A percentile compares a stretch with the other conserved stretches of the same genome.
Conservation (phyloP, 139 green algal genomes). For the Micromonas commoda region DNA sequence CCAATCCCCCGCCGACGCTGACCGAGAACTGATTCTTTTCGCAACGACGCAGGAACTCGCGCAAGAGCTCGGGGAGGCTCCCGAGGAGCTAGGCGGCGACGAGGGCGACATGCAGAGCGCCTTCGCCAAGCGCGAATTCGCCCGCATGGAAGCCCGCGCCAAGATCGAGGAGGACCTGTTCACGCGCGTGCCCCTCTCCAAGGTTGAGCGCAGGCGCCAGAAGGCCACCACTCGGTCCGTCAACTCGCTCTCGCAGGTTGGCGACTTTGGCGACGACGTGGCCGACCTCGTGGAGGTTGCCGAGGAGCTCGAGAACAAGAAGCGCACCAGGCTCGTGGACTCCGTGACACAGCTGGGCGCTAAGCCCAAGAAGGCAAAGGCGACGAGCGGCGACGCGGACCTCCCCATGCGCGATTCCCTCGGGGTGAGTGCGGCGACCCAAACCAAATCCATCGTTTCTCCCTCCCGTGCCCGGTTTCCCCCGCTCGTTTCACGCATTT, state of each 20-base stretch:
- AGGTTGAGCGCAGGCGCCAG: slow-evolving; percentile 27
- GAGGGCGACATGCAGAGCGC: slow-evolving; percentile 22
- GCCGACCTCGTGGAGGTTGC: slow-evolving; percentile 62
- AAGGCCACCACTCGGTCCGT: slow-evolving; percentile 54
- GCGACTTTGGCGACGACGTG: slow-evolving; percentile 92
- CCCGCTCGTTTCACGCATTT: neutral
- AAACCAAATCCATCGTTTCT: too few relatives aligned
- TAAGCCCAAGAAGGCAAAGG: slow-evolving; percentile 21
- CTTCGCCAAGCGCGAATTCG: slow-evolving; percentile 43
- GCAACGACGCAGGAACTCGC: slow-evolving; percentile 49
- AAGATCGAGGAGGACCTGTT: slow-evolving; percentile 87
- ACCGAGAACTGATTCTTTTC: slow-evolving; percentile 3
- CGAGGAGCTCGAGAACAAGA: slow-evolving; percentile 12
- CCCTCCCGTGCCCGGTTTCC: slow-evolving; percentile 44
- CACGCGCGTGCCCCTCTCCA: slow-evolving; percentile 41
- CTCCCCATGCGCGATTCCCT: slow-evolving; percentile 55
- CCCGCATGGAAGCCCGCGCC: slow-evolving; percentile 62
- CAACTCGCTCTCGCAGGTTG: slow-evolving; percentile 44
- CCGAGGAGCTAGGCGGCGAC: slow-evolving; percentile 57
- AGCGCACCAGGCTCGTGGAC: slow-evolving; percentile 24
- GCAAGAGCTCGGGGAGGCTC: slow-evolving; percentile 63
- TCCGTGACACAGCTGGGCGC: slow-evolving; percentile 20
- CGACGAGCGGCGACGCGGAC: slow-evolving; percentile 57
- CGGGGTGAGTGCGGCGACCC: slow-evolving; percentile 60
- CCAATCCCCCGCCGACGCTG: neutral